Evolutionary conservation across 2,329 filamentous ascomycete species (phyloP).

Genomic region (Annulohypoxylon truncatum): DNA sequence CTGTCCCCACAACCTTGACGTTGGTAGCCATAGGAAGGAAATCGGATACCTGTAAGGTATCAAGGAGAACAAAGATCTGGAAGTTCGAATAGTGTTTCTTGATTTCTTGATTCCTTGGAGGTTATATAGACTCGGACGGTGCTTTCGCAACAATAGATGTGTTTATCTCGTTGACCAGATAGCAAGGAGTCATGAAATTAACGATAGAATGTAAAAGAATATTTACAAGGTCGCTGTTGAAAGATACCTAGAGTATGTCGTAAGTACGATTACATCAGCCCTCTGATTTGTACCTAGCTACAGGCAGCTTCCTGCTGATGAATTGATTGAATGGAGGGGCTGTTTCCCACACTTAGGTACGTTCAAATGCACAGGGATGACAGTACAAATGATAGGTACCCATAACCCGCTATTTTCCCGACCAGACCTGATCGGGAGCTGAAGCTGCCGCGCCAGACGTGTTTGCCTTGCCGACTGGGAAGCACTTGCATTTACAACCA

Average conservation of each 20-base stretch:
- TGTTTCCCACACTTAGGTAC: slow-evolving; percentile 8
- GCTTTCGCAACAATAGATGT: background rate
- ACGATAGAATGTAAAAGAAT: slow-evolving; percentile 33
- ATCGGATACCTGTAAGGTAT: background rate
- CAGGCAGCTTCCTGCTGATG: slow-evolving; percentile 35
- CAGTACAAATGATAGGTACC: background rate
- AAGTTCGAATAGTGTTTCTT: background rate
- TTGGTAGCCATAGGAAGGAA: slow-evolving; percentile 77
- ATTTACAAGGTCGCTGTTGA: background rate
- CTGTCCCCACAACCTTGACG: slow-evolving; percentile 86
- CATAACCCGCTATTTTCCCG: slow-evolving; percentile 25
- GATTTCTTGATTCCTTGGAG: background rate
- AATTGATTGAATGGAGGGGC: slow-evolving; percentile 33
- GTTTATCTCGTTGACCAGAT: slow-evolving; percentile 1
- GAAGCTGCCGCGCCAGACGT: slow-evolving; percentile 53
- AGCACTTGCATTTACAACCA: slow-evolving; percentile 22
- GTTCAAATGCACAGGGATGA: background rate
- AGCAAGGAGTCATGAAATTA: background rate
- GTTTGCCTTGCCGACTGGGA: slow-evolving; percentile 54
- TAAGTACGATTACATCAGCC: slow-evolving; percentile 34
- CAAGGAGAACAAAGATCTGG: background rate
- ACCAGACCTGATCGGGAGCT: slow-evolving; percentile 29
- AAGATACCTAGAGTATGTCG: background rate
- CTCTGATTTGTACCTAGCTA: background rate
- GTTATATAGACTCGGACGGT: background rate